Evolutionary conservation across 2,329 filamentous ascomycete genomes (phyloP).

Genomic region (Colletotrichum phormii): DNA sequence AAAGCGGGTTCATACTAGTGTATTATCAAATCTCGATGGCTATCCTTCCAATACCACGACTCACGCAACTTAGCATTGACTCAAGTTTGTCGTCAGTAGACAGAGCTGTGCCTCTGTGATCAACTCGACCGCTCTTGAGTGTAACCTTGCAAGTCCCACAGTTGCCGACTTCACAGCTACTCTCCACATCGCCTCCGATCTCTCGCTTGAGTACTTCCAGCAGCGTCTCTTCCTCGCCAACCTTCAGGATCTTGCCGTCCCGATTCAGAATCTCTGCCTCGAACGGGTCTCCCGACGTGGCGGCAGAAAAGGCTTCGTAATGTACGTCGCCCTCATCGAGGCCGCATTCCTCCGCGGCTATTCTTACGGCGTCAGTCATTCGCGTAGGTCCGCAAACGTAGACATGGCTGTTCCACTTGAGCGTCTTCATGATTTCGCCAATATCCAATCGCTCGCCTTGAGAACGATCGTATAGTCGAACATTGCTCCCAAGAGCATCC

Average conservation of each 20-base stretch:
- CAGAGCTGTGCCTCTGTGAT: constrained; percentile 62
- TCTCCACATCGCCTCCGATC: constrained; percentile 55
- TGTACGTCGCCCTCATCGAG: constrained; percentile 66
- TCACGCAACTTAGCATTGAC: constrained; percentile 64
- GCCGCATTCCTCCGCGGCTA: constrained; percentile 52
- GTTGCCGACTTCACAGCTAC: constrained; percentile 66
- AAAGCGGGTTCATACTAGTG: background rate
- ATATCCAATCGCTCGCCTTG: constrained; percentile 66
- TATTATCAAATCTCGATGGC: constrained; percentile 56
- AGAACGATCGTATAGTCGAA: constrained; percentile 64
- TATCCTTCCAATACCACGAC: constrained; percentile 62
- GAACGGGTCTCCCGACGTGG: constrained; percentile 68
- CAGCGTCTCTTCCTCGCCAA: constrained; percentile 60
- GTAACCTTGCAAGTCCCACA: constrained; percentile 63
- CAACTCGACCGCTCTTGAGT: constrained; percentile 55
- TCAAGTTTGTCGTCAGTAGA: constrained; percentile 55
- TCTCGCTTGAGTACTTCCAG: constrained; percentile 59
- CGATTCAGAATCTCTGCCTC: constrained; percentile 63
- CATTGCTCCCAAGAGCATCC: constrained; percentile 51
- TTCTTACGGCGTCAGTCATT: constrained; percentile 65
- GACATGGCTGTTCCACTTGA: constrained; percentile 66
- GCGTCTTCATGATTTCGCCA: constrained; percentile 52
- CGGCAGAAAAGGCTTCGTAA: constrained; percentile 69
- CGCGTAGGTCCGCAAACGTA: constrained; percentile 71
- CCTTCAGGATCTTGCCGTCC: constrained; percentile 53